Evolutionary conservation across 768 basidiomycete species (phyloP), one percentile per base, ranked within the genome.

Genomic region (Phlebiopsis flavidoalba): DNA sequence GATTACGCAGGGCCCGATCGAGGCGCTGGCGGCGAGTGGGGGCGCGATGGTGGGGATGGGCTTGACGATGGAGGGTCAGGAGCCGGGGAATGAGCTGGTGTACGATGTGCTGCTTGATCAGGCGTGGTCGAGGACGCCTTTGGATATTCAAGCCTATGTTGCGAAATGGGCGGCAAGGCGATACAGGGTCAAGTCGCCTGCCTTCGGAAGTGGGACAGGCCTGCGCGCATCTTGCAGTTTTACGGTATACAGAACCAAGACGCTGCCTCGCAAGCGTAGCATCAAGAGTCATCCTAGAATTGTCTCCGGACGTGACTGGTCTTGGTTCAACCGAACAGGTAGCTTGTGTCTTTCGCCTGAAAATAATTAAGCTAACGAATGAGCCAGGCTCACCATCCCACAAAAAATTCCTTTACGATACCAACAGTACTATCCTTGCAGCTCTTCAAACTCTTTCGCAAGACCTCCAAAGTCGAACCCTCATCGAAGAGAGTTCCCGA

Each of bases 21-120:
- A 60, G 3, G 76, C 76, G 3, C 66, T 77, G 46, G 54, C 66
- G 5, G 53, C 66, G 1, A 63, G 70, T 37, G 72, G 67, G 22
- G 66, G 68, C 58, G 70, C 74, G 15, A 76, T 77, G 75, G 68
- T 70, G 24, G 76, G 76, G 2, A 67, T 77, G 57, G 76, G 76
- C 1, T 63, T 77, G 60, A 74, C 75, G 0, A 74, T 72, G 52
- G 75, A 77, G 50, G 75, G 76, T 5, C 69, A 75, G 52, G 76
- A 77, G 58, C 56, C 22, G 4, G 76, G 76, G n/a, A 77, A 77
- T 61, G 76, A 77, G 69, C 73, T 77, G 43, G 67, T 76, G n/a
- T 77, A 77, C 51, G 74, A 76, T 53, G 62, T 77, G 24, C 67
- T 77, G 4, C 71, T 77, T 43, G 75, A 77, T 63, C 76, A 77